Conservation (phyloP, 331 rosid genomes). For the Saraca asoca region DNA sequence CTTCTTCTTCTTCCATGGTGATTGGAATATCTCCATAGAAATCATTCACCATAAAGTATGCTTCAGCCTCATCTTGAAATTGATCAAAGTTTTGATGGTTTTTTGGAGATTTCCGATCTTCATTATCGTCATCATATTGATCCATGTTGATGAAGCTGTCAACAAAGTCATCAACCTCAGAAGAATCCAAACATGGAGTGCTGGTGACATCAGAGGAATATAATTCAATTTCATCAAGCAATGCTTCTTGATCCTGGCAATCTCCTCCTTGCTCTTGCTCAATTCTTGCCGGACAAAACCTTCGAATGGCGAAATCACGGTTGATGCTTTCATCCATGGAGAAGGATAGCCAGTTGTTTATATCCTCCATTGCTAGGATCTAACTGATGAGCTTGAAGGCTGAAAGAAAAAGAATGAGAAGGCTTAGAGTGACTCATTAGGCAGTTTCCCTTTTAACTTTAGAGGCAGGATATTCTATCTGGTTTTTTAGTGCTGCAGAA, state of each 20-base stretch:
- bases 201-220: constrained; percentile 37
- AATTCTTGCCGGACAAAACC: constrained; percentile 70
- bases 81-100: constrained; percentile 43
- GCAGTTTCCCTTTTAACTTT: constrained; percentile 28
- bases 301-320: constrained; percentile 65
- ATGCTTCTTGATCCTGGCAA: constrained; percentile 38
- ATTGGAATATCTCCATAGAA: background rate
- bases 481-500: constrained; percentile 21
- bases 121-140: constrained; percentile 35
- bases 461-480: constrained; percentile 24
- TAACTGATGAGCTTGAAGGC: constrained; percentile 23
- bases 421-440: constrained; percentile 18
- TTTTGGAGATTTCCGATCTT: constrained; percentile 32
- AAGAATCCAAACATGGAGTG: constrained; percentile 50
- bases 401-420: constrained; percentile 16
- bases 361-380: constrained; percentile 44
- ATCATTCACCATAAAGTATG: constrained; percentile 38
- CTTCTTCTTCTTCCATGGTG: constrained; percentile 10
- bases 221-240: constrained; percentile 40
- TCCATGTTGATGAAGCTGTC: constrained; percentile 81
- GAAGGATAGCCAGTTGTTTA: constrained; percentile 45
- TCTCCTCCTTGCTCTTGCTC: constrained; percentile 61
- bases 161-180: constrained; percentile 71
- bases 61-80: constrained; percentile 33
- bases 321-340: constrained; percentile 42